Evolutionary conservation across 2,329 filamentous ascomycete genomes (phyloP).

Genomic region (Phyllosticta ampelicida): DNA sequence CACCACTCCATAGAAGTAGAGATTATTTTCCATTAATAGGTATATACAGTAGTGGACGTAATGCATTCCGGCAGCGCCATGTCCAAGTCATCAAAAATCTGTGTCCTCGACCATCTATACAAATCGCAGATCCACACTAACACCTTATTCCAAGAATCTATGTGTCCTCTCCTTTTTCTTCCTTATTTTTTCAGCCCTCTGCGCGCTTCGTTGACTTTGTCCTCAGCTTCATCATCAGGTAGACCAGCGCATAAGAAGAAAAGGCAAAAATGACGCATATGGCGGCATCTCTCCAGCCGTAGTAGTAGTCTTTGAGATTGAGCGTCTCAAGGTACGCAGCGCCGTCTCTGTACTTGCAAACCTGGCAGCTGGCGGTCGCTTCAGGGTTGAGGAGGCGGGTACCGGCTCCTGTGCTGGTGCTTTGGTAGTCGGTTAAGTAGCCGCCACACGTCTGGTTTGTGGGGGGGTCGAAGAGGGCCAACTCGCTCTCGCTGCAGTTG

Average conservation of each 20-base stretch:
- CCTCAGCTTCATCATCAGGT: conserved; percentile 31
- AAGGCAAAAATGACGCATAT: conserved; percentile 48
- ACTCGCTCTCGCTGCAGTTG: conserved; percentile 25
- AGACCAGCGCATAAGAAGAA: conserved; percentile 43
- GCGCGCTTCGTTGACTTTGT: conserved; percentile 33
- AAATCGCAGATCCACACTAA: no score
- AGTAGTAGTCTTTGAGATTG: conserved; percentile 46
- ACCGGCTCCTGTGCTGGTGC: conserved; percentile 34
- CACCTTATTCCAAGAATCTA: no score
- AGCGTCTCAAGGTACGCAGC: conserved; percentile 50
- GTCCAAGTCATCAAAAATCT: no score
- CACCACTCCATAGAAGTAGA: no score
- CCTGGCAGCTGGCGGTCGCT: conserved; percentile 44
- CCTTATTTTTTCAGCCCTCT: conserved; percentile 13
- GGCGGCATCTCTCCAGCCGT: conserved; percentile 56
- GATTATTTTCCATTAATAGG: no score
- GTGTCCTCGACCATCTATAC: no score
- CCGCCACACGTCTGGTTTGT: conserved; percentile 44
- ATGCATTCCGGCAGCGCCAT: no score
- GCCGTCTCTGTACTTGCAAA: conserved; percentile 50
- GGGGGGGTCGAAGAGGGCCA: conserved; percentile 38
- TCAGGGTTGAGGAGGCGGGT: conserved; percentile 51
- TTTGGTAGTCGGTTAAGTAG: conserved; percentile 46
- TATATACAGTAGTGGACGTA: no score
- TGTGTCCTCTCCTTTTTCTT: no score